These are phyloP conservation scores for Phlebiopsis gigantea DNA, from an alignment of 768 basidiomycete species.

Conservation along the genomic window DNA sequence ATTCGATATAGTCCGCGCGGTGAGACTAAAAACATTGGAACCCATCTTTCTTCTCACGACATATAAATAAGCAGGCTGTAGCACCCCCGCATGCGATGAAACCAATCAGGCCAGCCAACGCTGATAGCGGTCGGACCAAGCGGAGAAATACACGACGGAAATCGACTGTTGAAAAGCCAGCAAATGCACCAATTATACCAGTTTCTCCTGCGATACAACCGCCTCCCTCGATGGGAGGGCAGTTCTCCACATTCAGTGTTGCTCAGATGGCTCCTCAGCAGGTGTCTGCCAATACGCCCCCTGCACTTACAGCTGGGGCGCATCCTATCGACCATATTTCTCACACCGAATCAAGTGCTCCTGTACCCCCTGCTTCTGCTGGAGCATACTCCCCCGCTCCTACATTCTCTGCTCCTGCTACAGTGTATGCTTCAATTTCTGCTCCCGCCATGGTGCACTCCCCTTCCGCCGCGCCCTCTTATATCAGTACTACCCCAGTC, in stretches of 20 bases:
- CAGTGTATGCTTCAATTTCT: no score
- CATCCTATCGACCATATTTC: no score
- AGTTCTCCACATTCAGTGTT: neutral
- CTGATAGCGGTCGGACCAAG: constrained; percentile 29
- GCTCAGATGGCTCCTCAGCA: neutral
- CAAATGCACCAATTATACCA: neutral
- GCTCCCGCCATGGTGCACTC: no score
- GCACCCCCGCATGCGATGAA: constrained; percentile 49
- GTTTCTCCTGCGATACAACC: neutral
- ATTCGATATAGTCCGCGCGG: constrained; percentile 54
- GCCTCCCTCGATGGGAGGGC: neutral
- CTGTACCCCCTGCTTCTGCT: no score
- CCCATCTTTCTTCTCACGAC: neutral
- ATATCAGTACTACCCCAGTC: no score
- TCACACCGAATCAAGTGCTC: no score
- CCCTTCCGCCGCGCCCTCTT: no score
- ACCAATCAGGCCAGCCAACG: constrained; percentile 46
- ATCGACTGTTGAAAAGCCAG: constrained; percentile 1
- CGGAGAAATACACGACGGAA: constrained; percentile 30
- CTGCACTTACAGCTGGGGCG: no score
- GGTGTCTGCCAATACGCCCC: no score
- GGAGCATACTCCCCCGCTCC: no score
- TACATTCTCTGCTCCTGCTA: no score
- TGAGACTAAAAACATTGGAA: constrained; percentile 25
- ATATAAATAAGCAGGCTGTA: constrained; percentile 16